Percentiles rank a stretch among this genome's conserved stretches.
Evolutionary conservation across 768 basidiomycete genomes (phyloP).

Genomic region (Lactarius sp.): DNA sequence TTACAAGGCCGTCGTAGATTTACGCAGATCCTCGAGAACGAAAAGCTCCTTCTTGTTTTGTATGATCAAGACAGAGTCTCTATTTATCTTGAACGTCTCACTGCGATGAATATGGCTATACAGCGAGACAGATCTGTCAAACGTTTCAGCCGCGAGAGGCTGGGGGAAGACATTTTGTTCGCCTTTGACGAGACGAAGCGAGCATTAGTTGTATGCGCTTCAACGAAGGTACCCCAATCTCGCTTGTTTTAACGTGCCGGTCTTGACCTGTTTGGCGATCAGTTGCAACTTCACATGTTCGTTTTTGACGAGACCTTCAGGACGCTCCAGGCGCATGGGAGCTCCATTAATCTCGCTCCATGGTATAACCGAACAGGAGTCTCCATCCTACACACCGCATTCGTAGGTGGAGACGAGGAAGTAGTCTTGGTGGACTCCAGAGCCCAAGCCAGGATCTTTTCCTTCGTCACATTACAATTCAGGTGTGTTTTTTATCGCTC

Average conservation of each 20-base stretch:
- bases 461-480: slow-evolving; percentile 48
- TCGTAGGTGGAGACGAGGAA: slow-evolving; percentile 49
- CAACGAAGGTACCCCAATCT: slow-evolving; percentile 35
- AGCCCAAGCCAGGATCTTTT: slow-evolving; percentile 45
- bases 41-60: slow-evolving; percentile 17
- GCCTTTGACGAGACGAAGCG: slow-evolving; percentile 51
- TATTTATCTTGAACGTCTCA: slow-evolving; percentile 14
- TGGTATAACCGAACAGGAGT: slow-evolving; percentile 39
- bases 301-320: slow-evolving; percentile 43
- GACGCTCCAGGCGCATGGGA: slow-evolving; percentile 41
- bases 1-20: slow-evolving; percentile 4
- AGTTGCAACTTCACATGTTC: slow-evolving; percentile 41
- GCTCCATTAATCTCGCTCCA: slow-evolving; percentile 34
- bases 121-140: neutral
- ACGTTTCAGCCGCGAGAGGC: slow-evolving; percentile 39
- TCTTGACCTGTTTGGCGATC: no score
- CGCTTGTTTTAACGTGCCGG: neutral
- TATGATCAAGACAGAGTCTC: neutral
- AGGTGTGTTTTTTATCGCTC: slow-evolving; percentile 34
- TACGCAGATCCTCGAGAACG: slow-evolving; percentile 13
- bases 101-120: slow-evolving; percentile 1
- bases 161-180: slow-evolving; percentile 41
- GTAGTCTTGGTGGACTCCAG: slow-evolving; percentile 45
- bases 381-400: slow-evolving; percentile 36
- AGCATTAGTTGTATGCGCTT: slow-evolving; percentile 42